phyloP scores from a whole-genome alignment of 108 stramenopile genomes.

The Mediolabrus comicus region DNA sequence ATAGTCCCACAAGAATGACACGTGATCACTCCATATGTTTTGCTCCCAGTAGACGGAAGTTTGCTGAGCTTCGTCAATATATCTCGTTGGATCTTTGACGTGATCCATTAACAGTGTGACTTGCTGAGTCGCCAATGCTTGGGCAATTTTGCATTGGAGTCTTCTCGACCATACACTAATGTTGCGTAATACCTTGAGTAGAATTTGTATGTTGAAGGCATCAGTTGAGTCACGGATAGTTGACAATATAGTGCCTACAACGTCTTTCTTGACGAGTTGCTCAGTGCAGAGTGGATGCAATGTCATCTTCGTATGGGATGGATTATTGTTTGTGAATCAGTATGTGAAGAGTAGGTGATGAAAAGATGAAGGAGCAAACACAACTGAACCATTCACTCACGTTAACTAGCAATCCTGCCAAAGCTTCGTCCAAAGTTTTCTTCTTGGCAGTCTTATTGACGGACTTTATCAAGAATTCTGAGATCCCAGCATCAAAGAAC shows the following conservation, averaged over 20 bases:
- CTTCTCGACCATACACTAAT: conserved; percentile 18
- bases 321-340: not conserved
- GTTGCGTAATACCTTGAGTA: conserved; percentile 28
- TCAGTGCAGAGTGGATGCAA: conserved; percentile 28
- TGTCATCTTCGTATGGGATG: conserved; percentile 8
- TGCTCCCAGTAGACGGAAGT: conserved; percentile 20
- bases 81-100: conserved; percentile 9
- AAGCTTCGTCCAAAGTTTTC: conserved; percentile 2
- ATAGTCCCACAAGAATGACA: conserved; percentile 7
- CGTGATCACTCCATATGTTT: conserved; percentile 29
- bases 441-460: conserved; percentile 1
- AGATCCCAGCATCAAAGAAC: conserved; percentile 15
- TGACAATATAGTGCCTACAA: not conserved
- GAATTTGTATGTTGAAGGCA: conserved; percentile 6
- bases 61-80: not conserved
- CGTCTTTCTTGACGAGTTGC: not conserved
- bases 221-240: conserved; percentile 8
- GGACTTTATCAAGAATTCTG: conserved; percentile 7
- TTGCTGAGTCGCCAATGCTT: not conserved
- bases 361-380: not conserved
- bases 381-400: not conserved
- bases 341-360: not conserved
- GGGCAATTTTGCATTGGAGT: conserved; percentile 25
- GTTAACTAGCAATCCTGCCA: conserved; percentile 33
- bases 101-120: not conserved